These are phyloP conservation scores for Pseudogymnoascus sp. DNA, from an alignment of 2,329 filamentous ascomycete genomes.

Conservation along the genomic window DNA sequence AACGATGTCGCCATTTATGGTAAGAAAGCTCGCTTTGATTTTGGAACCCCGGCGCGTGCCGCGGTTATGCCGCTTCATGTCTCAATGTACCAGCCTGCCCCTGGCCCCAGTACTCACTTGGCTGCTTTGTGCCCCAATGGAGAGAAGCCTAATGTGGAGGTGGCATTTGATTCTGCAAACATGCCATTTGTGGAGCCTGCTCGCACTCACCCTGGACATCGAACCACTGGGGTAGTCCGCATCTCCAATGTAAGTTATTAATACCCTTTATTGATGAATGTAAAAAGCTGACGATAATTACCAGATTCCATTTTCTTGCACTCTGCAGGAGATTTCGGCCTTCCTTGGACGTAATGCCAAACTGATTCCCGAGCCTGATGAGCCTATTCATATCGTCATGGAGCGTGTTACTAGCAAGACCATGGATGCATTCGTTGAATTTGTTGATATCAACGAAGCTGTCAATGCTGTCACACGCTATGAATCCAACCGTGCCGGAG, in stretches of 20 bases:
- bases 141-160: slow-evolving; percentile 19
- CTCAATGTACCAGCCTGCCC: neutral
- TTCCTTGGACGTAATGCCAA: slow-evolving; percentile 50
- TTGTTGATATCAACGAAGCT: slow-evolving; percentile 43
- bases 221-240: slow-evolving; percentile 28
- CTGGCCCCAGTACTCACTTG: slow-evolving; percentile 6
- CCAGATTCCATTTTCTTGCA: slow-evolving; percentile 49
- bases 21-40: neutral
- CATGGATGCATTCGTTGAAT: slow-evolving; percentile 52
- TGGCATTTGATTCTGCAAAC: slow-evolving; percentile 23
- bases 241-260: slow-evolving; percentile 29
- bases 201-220: slow-evolving; percentile 19
- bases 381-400: slow-evolving; percentile 56
- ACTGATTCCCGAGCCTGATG: slow-evolving; percentile 43
- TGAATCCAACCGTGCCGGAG: slow-evolving; percentile 29
- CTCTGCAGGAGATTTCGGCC: slow-evolving; percentile 45
- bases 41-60: neutral
- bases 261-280: slow-evolving; percentile 13
- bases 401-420: slow-evolving; percentile 55
- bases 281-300: slow-evolving; percentile 11
- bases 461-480: slow-evolving; percentile 43
- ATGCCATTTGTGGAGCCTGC: slow-evolving; percentile 30
- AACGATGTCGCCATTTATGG: neutral
- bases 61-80: neutral
- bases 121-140: neutral